Base-by-base conservation (phyloP, 805 yeast genomes). In the Lachancea thermotolerans region DNA sequence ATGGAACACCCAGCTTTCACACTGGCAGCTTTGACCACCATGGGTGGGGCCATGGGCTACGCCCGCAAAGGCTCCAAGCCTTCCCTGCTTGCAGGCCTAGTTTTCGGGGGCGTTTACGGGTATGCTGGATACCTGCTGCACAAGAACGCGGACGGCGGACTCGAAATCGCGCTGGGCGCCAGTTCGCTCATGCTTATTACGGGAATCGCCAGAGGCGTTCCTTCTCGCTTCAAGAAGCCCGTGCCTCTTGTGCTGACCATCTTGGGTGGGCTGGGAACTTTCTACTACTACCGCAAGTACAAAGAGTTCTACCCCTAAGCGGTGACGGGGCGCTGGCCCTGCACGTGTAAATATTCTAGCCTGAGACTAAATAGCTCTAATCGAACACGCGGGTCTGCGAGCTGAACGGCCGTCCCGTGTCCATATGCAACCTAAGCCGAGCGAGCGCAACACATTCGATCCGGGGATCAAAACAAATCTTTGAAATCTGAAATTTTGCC, bases 1-100 rank as follows among this genome's bases (percentile, higher is more conserved):
- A 56, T 65, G 93, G 95, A 85, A 68, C 93, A 84, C 62, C 90
- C 89, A 45, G 79, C 87, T 44, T 78, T 71, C 55, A 80, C 90
- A 16, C 72, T 85, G 54, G 78, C 88, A 18, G 85, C 81, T 11
- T 74, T 84, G 50, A 72, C 84, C 55, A 72, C 82, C 44, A 61
- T 77, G 44, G 93, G 93, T 44, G 95, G 93, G 41, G 51, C 77
- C 34, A 74, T 79, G 66, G 93, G 93, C 34, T 85, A 69, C 64
- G 57, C 66, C 65, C 79, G 79, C 42, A 83, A 84, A 55, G 77
- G 82, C 10, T 85, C 95, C 1, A 58, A 82, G 32, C 95, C 95
- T 17, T 87, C 96, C 0, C 71, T 90, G 44, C 67, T 79, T 39
- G 95, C 91, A 1, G 97, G 97, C 34, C 51, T 77, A 9, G 65